A percentile compares a stretch with the other conserved stretches of the same genome.
These are phyloP conservation scores for Pluteus cervinus DNA, from an alignment of 768 basidiomycete species.

Conservation along the genomic window DNA sequence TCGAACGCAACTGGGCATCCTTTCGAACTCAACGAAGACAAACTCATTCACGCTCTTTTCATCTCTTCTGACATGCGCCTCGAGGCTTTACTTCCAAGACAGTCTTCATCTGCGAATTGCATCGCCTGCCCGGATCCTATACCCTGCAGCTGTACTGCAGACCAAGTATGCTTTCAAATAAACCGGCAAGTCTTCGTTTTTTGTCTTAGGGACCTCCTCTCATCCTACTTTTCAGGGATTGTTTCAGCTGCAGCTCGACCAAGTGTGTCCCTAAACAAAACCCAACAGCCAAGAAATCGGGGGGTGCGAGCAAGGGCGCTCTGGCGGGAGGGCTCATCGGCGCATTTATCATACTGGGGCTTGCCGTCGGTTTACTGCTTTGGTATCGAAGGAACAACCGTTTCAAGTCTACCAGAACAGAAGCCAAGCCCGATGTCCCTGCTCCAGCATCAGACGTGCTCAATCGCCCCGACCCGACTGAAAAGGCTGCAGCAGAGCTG, in stretches of 20 bases:
- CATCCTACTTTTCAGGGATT: slow-evolving; percentile 39
- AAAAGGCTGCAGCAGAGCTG: slow-evolving; percentile 42
- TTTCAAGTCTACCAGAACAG: slow-evolving; percentile 31
- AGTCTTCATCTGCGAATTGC: slow-evolving; percentile 30
- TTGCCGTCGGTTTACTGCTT: slow-evolving; percentile 46
- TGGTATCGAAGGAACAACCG: slow-evolving; percentile 59
- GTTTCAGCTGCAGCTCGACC: slow-evolving; percentile 46
- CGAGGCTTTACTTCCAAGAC: slow-evolving; percentile 34
- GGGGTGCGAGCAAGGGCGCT: slow-evolving; percentile 59
- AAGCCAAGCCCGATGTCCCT: slow-evolving; percentile 54
- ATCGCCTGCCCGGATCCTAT: slow-evolving; percentile 43
- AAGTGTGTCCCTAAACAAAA: slow-evolving; percentile 37
- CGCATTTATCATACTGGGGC: slow-evolving; percentile 50
- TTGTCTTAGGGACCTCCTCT: slow-evolving; percentile 1
- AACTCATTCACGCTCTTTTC: slow-evolving; percentile 25
- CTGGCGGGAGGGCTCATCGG: slow-evolving; percentile 72
- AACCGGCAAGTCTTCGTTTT: slow-evolving; percentile 39
- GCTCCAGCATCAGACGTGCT: slow-evolving; percentile 75
- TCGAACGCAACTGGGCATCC: background rate
- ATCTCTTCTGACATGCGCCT: slow-evolving; percentile 21
- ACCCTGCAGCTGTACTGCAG: slow-evolving; percentile 48
- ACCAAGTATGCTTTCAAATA: slow-evolving; percentile 55
- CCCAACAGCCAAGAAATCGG: slow-evolving; percentile 16
- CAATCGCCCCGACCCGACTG: slow-evolving; percentile 75
- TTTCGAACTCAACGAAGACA: background rate